These are phyloP conservation scores for Plicaturopsis crispa DNA, from an alignment of 768 basidiomycete species.

Conservation along the genomic window DNA sequence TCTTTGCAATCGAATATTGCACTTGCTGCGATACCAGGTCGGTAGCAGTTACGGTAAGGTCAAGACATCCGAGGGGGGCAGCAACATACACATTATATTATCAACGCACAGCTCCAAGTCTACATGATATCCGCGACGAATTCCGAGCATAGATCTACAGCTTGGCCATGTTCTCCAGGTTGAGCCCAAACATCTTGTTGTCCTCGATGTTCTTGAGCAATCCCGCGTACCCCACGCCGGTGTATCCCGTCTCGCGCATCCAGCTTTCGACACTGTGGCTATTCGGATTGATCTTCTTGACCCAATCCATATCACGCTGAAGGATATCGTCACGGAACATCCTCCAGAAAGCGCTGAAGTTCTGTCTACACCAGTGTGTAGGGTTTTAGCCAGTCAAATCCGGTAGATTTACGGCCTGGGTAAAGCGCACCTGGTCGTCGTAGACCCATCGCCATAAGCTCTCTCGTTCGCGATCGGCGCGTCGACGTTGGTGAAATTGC, in stretches of 20 bases:
- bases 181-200: conserved; percentile 9
- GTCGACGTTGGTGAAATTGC: conserved; percentile 19
- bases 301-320: conserved; percentile 36
- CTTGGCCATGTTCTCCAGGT: too few relatives aligned
- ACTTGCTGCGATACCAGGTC: too few relatives aligned
- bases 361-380: too few relatives aligned
- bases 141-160: too few relatives aligned
- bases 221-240: conserved; percentile 9
- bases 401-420: too few relatives aligned
- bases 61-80: too few relatives aligned
- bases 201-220: conserved; percentile 17
- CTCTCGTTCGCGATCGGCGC: conserved; percentile 24
- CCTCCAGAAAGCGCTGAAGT: conserved; percentile 36
- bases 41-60: too few relatives aligned
- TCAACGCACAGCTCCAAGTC: too few relatives aligned
- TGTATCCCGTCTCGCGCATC: conserved; percentile 29
- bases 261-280: conserved; percentile 29
- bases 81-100: too few relatives aligned
- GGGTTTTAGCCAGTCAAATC: too few relatives aligned
- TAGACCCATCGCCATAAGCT: conserved; percentile 20
- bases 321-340: conserved; percentile 36
- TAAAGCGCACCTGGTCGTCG: conserved; percentile 22
- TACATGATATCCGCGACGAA: too few relatives aligned
- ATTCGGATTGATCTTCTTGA: conserved; percentile 28
- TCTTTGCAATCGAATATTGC: too few relatives aligned